phyloP scores from a whole-genome alignment of 495 filamentous ascomycete species.

The Xylaria telfairii region DNA sequence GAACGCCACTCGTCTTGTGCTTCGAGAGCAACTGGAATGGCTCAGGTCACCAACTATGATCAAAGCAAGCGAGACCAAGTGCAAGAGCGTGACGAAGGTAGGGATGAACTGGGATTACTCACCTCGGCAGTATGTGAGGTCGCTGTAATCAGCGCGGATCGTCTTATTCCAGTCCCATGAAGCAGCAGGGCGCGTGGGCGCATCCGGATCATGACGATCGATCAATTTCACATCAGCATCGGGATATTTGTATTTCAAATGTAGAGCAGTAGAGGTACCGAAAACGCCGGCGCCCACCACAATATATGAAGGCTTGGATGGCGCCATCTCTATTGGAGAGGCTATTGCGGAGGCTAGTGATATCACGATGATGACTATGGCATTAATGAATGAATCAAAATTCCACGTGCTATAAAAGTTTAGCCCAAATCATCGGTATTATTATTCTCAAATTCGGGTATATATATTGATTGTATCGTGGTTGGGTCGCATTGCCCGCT shows the following conservation, averaged over 20 bases:
- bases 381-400: background rate
- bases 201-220: conserved; percentile 58
- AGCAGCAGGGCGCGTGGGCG: conserved; percentile 54
- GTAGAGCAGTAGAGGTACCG: conserved; percentile 68
- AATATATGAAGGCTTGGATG: conserved; percentile 49
- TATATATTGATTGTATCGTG: background rate
- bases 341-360: background rate
- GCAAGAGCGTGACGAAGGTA: background rate
- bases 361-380: background rate
- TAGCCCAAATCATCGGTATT: background rate
- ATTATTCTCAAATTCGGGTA: background rate
- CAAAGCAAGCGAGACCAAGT: background rate
- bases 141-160: conserved; percentile 68
- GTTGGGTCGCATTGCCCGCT: conserved; percentile 1
- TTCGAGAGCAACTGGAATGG: conserved; percentile 55
- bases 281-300: conserved; percentile 72
- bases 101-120: conserved; percentile 1
- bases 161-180: conserved; percentile 75
- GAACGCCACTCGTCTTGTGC: conserved; percentile 59
- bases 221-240: conserved; percentile 60
- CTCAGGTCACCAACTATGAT: background rate
- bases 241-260: conserved; percentile 59
- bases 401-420: background rate
- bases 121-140: conserved; percentile 58
- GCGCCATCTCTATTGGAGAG: background rate